A percentile compares a stretch with the other conserved stretches of the same genome.
Evolutionary conservation across 306 rosid species (phyloP).

Genomic region (Quercus suber): DNA sequence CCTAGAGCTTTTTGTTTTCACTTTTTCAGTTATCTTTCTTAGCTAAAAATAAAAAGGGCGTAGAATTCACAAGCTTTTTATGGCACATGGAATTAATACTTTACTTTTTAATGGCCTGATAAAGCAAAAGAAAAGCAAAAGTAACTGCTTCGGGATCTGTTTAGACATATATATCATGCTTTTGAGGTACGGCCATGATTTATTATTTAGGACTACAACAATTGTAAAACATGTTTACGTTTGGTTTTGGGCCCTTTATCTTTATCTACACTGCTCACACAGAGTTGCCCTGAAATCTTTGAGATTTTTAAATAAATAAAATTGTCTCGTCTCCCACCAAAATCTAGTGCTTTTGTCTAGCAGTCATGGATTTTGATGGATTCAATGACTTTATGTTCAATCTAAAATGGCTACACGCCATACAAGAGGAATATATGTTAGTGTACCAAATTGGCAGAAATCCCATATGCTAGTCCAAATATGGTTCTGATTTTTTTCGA

Average conservation of each 20-base stretch:
- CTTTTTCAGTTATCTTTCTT: constrained; percentile 27
- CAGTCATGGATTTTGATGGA: no score
- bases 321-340: no score
- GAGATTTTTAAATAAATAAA: not conserved
- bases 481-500: not conserved
- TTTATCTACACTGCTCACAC: no score
- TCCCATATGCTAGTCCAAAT: not conserved
- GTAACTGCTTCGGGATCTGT: constrained; percentile 53
- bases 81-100: constrained; percentile 56
- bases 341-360: no score
- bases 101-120: constrained; percentile 43
- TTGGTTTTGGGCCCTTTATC: not conserved
- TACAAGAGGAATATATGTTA: no score
- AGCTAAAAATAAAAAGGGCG: constrained; percentile 21
- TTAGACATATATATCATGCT: constrained; percentile 19
- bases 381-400: no score
- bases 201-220: constrained; percentile 19
- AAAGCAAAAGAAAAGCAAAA: constrained; percentile 35
- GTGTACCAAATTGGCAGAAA: no score
- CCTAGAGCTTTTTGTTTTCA: constrained; percentile 29
- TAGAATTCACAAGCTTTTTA: constrained; percentile 43
- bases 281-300: not conserved
- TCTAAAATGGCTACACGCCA: no score
- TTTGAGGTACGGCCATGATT: constrained; percentile 36
- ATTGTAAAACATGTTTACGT: not conserved